Evolutionary conservation across 805 yeast species (phyloP).

Genomic region (Jamesozyma gamospora): DNA sequence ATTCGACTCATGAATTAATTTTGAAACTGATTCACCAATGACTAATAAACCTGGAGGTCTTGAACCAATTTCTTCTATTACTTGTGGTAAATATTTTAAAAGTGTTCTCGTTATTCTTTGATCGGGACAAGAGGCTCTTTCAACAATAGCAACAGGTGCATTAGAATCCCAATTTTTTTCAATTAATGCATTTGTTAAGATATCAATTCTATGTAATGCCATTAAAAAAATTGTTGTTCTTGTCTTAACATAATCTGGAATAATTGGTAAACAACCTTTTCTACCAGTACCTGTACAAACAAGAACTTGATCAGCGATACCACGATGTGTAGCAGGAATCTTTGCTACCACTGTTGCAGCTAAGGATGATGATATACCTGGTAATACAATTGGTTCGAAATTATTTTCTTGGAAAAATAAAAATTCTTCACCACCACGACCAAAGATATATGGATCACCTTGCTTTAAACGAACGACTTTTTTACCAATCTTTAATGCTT

Average conservation of each 20-base stretch:
- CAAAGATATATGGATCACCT: conserved; percentile 94
- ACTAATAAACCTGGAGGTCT: conserved; percentile 89
- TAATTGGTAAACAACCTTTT: conserved; percentile 65
- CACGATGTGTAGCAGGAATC: conserved; percentile 88
- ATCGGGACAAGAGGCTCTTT: conserved; percentile 88
- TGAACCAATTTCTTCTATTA: conserved; percentile 68
- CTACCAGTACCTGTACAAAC: conserved; percentile 94
- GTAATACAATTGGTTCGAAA: conserved; percentile 60
- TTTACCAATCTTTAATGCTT: conserved; percentile 52
- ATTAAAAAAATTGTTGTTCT: conserved; percentile 82
- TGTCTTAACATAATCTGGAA: conserved; percentile 62
- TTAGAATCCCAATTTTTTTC: conserved; percentile 54
- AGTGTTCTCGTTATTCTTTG: conserved; percentile 76
- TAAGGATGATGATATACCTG: conserved; percentile 84
- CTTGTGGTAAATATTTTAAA: conserved; percentile 54
- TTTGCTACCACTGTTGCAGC: conserved; percentile 76
- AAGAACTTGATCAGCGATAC: conserved; percentile 83
- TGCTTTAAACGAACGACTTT: conserved; percentile 85
- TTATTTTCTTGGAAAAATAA: conserved; percentile 60
- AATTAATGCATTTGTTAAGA: conserved; percentile 43
- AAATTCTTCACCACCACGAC: conserved; percentile 92
- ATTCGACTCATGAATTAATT: conserved; percentile 20
- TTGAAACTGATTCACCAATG: conserved; percentile 69
- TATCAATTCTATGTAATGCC: conserved; percentile 67
- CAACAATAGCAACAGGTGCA: conserved; percentile 77